Base-by-base conservation (phyloP, 768 basidiomycete genomes). In the Rhizopogon sp. region DNA sequence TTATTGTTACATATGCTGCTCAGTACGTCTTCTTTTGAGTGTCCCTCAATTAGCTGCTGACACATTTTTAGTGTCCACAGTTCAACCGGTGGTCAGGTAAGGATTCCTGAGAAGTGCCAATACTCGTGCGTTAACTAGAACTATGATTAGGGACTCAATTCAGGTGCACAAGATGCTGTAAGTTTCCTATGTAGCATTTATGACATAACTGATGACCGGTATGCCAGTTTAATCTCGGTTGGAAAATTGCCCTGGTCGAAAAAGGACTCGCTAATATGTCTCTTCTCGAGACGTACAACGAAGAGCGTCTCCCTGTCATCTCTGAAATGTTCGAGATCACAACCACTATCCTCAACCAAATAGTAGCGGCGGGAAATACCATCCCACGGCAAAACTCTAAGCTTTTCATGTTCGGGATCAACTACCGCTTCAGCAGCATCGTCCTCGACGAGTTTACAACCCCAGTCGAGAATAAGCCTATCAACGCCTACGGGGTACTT, bases 251-350 rank as follows among this genome's bases (percentile, higher is more conserved):
- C 9, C 62, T 70, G 22, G 65, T 68, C 7, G 31, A 57, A 5
- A 63, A 59, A 46, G 59, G 61, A 4, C 40, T 56, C 16, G 57
- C 64, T 1, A 46, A 56, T 0, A 37, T 42, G 13, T 40, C 45
- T 20, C 71, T 63, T 55, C 70, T 66, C 31, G 59, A 59, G 40
- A 56, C 59, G 0, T 71, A 71, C 57, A 56, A 52, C 10, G 47
- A 56, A 3, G 70, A 71, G 51, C 70, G 70, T 11, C 54, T 64
- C 3, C 69, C 66, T 2, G 60, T 74, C 9, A 65, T 70, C 44
- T 56, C 59, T 2, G 66, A 67, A 39, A 66, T 70, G 63, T 64
- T 69, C 6, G 43, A 59, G 42, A 58, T 52, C 29, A 58, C 67
- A 8, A 62, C 57, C 3, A n/a, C 29, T 14, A 50, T 70, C 11